Percentiles rank a stretch among this genome's conserved stretches.
Evolutionary conservation across 495 filamentous ascomycete species (phyloP).

Genomic region (Talaromyces stipitatus): DNA sequence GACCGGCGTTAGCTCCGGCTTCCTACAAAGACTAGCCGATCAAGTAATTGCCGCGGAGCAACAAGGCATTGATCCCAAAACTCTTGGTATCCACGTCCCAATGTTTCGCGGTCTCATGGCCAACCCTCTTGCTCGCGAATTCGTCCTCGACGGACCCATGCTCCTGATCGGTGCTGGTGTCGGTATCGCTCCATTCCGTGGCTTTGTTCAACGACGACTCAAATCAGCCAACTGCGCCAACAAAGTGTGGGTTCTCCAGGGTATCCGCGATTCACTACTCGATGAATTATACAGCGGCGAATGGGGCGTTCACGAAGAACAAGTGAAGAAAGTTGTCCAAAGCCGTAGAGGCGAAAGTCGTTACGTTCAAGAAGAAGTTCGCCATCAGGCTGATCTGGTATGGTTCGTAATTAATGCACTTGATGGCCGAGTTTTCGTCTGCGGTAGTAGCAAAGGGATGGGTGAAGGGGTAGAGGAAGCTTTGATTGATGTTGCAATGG

Average conservation of each 20-base stretch:
- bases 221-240: slow-evolving; percentile 96
- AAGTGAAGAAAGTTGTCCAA: slow-evolving; percentile 91
- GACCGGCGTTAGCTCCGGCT: slow-evolving; percentile 72
- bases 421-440: slow-evolving; percentile 92
- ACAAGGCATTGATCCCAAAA: slow-evolving; percentile 39
- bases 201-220: slow-evolving; percentile 90
- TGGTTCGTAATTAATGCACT: slow-evolving; percentile 94
- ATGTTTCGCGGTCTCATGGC: slow-evolving; percentile 99
- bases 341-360: slow-evolving; percentile 67
- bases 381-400: slow-evolving; percentile 83
- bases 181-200: slow-evolving; percentile 92
- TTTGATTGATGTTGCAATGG: slow-evolving; percentile 71
- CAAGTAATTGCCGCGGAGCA: slow-evolving; percentile 57
- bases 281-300: slow-evolving; percentile 96
- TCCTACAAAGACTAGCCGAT: slow-evolving; percentile 73
- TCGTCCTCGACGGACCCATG: slow-evolving; percentile 90
- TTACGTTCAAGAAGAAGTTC: slow-evolving; percentile 84
- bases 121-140: slow-evolving; percentile 86
- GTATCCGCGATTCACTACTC: slow-evolving; percentile 83
- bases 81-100: slow-evolving; percentile 64
- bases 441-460: slow-evolving; percentile 91
- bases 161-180: slow-evolving; percentile 94
- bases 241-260: slow-evolving; percentile 98
- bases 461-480: slow-evolving; percentile 89
- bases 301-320: slow-evolving; percentile 86